phyloP scores from a whole-genome alignment of 768 basidiomycete species.

The Suillus ampliporus region DNA sequence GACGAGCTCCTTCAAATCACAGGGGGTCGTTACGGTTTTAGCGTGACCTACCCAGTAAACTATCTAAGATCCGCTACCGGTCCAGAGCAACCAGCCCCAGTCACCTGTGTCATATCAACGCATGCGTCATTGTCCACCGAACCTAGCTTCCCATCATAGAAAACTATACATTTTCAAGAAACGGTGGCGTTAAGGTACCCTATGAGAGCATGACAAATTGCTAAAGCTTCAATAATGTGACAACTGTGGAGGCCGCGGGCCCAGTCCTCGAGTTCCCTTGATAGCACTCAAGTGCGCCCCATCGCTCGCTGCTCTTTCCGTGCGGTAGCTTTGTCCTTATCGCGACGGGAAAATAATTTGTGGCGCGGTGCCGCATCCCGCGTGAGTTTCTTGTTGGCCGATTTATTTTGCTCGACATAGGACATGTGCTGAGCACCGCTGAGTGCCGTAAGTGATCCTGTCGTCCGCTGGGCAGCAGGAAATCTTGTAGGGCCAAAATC shows the following conservation, averaged over 20 bases:
- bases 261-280: slow-evolving; percentile 2
- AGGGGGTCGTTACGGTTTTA: slow-evolving; percentile 1
- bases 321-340: slow-evolving; percentile 69
- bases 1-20: background rate
- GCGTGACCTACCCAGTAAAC: background rate
- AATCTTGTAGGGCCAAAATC: slow-evolving; percentile 77
- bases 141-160: background rate
- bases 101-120: background rate
- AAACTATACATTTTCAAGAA: background rate
- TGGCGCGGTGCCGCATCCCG: slow-evolving; percentile 59
- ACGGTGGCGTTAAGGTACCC: slow-evolving; percentile 4
- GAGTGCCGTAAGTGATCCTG: slow-evolving; percentile 81
- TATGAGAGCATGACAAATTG: slow-evolving; percentile 6
- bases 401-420: slow-evolving; percentile 91
- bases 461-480: slow-evolving; percentile 75
- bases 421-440: slow-evolving; percentile 93
- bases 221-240: slow-evolving; percentile 5
- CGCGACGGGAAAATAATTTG: slow-evolving; percentile 84
- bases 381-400: slow-evolving; percentile 82
- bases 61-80: background rate
- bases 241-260: slow-evolving; percentile 6
- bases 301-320: slow-evolving; percentile 49
- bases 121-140: background rate
- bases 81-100: background rate
- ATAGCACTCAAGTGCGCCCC: slow-evolving; percentile 31